These are phyloP conservation scores for Schwanniomyces pseudopolymorphus DNA, from an alignment of 805 yeast species.

Conservation along the genomic window DNA sequence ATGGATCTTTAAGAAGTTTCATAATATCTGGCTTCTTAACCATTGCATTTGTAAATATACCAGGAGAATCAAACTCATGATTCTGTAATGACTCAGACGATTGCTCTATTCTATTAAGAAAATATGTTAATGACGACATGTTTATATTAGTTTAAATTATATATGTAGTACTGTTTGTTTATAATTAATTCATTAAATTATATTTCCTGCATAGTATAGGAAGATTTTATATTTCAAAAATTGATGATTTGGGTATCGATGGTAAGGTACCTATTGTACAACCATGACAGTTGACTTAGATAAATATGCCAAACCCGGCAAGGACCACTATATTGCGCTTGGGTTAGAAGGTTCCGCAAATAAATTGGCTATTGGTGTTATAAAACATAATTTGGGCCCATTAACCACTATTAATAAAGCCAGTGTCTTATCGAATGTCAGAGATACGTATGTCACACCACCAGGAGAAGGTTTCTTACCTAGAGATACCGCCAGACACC, in stretches of 20 bases:
- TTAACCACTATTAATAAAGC: slow-evolving; percentile 61
- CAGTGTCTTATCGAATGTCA: slow-evolving; percentile 76
- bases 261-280: neutral
- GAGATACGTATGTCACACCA: slow-evolving; percentile 95
- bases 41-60: slow-evolving; percentile 65
- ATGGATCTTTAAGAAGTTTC: slow-evolving; percentile 59
- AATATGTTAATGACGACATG: slow-evolving; percentile 21
- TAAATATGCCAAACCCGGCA: slow-evolving; percentile 38
- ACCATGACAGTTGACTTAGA: slow-evolving; percentile 48
- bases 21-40: slow-evolving; percentile 53
- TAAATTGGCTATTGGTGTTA: slow-evolving; percentile 91
- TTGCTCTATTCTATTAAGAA: slow-evolving; percentile 33
- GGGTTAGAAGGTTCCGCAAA: slow-evolving; percentile 98
- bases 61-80: slow-evolving; percentile 54
- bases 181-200: neutral
- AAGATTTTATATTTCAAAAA: neutral
- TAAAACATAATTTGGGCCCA: slow-evolving; percentile 68
- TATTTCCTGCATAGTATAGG: neutral
- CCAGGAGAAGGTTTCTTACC: slow-evolving; percentile 99
- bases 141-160: neutral
- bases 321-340: slow-evolving; percentile 63
- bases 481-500: slow-evolving; percentile 95
- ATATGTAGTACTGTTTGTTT: slow-evolving; percentile 1
- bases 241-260: neutral
- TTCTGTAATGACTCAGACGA: slow-evolving; percentile 40